Evolutionary conservation across 129 eudicot species (phyloP).

Genomic region (Tanacetum coccineum): DNA sequence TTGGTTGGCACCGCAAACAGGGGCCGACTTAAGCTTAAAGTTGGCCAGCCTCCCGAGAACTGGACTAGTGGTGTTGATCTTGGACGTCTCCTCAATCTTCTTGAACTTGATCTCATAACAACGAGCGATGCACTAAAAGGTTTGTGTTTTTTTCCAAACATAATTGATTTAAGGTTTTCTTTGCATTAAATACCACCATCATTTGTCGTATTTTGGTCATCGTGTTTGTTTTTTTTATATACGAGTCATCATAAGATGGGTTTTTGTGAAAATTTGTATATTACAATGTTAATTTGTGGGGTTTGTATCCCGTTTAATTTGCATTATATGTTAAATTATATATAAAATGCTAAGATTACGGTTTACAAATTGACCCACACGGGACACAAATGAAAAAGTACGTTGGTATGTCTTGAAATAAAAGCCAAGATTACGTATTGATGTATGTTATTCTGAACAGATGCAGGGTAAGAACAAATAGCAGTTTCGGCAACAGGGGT

Average conservation of each 20-base stretch:
- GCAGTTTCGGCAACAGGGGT: slow-evolving; percentile 75
- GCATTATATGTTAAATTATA: too few species aligned
- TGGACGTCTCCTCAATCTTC: slow-evolving; percentile 89
- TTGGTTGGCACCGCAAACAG: slow-evolving; percentile 99
- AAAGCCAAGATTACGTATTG: too few species aligned
- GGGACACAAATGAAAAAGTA: too few species aligned
- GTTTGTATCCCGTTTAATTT: too few species aligned
- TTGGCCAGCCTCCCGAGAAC: slow-evolving; percentile 92
- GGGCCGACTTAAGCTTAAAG: slow-evolving; percentile 87
- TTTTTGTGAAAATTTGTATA: too few species aligned
- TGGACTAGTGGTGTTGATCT: slow-evolving; percentile 99
- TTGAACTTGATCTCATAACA: slow-evolving; percentile 88
- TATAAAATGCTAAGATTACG: too few species aligned
- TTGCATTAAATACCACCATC: not conserved
- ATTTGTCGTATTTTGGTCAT: too few species aligned
- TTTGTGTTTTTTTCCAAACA: slow-evolving; percentile 18
- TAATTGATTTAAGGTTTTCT: not conserved
- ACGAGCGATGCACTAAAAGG: slow-evolving; percentile 79
- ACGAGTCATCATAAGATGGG: too few species aligned
- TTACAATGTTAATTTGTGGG: too few species aligned
- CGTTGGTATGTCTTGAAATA: too few species aligned
- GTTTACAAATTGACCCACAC: too few species aligned
- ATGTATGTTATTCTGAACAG: slow-evolving; percentile 29
- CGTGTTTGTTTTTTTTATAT: too few species aligned
- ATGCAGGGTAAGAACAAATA: slow-evolving; percentile 89